A percentile compares a stretch with the other conserved stretches of the same genome.
Conservation (phyloP, 169 alveolate genomes). For the Cryptosporidium bovis region DNA sequence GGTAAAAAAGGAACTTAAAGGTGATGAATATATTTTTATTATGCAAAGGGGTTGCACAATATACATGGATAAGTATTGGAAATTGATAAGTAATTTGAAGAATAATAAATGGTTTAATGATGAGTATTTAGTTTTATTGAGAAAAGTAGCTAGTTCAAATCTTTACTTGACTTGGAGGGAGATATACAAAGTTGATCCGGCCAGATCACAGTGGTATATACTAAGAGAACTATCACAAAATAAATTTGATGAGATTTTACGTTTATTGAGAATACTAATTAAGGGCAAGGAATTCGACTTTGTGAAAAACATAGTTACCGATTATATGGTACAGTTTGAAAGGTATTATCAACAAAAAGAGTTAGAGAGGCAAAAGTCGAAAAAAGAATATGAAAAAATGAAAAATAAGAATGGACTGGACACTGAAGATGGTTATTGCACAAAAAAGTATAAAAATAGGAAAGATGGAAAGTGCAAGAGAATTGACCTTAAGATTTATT, state of each 20-base stretch:
- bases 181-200: constrained; percentile 53
- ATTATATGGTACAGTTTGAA: constrained; percentile 44
- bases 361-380: neutral
- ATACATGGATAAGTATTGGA: constrained; percentile 17
- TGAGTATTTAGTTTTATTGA: constrained; percentile 12
- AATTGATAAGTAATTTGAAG: constrained; percentile 22
- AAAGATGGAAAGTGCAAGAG: neutral
- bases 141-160: constrained; percentile 1
- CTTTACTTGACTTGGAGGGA: constrained; percentile 39
- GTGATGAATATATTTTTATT: neutral
- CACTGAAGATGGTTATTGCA: neutral
- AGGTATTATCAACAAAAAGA: neutral
- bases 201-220: constrained; percentile 63
- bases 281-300: constrained; percentile 2
- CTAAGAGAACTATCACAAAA: constrained; percentile 34
- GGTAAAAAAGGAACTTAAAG: neutral
- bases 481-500: constrained; percentile 22
- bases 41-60: constrained; percentile 29
- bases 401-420: neutral
- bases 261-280: constrained; percentile 22
- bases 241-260: constrained; percentile 40
- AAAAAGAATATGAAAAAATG: neutral
- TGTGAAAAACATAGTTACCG: constrained; percentile 24
- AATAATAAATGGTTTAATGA: neutral
- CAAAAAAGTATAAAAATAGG: neutral